phyloP scores from a whole-genome alignment of 2,329 filamentous ascomycete genomes.

The Calonectria leucothoes region DNA sequence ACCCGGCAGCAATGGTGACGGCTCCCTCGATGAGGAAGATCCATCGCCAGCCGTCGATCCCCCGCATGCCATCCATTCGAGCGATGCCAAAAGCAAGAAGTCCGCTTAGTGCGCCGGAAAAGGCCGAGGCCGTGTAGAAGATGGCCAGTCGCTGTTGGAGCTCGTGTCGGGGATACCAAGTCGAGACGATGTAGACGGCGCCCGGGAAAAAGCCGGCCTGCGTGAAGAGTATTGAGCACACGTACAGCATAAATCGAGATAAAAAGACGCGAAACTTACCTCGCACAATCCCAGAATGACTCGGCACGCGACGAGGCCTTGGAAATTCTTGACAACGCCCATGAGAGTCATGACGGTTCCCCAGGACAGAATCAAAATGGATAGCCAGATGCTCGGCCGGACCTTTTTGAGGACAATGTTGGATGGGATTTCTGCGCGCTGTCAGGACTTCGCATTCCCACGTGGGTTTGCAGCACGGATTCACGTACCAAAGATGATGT shows the following conservation, averaged over 20 bases:
- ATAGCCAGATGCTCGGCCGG: constrained; percentile 49
- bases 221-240: neutral
- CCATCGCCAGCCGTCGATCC: constrained; percentile 60
- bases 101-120: constrained; percentile 57
- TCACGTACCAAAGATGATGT: constrained; percentile 51
- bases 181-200: constrained; percentile 42
- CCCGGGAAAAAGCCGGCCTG: constrained; percentile 54
- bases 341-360: constrained; percentile 57
- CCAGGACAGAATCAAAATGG: constrained; percentile 52
- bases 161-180: constrained; percentile 46
- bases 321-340: constrained; percentile 58
- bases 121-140: constrained; percentile 50
- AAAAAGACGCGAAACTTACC: neutral
- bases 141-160: constrained; percentile 45
- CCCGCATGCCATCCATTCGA: constrained; percentile 55
- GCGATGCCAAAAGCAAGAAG: constrained; percentile 57
- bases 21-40: constrained; percentile 66
- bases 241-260: neutral
- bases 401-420: constrained; percentile 50
- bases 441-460: constrained; percentile 10
- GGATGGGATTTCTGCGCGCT: constrained; percentile 49
- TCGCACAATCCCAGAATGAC: constrained; percentile 51
- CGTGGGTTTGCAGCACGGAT: neutral
- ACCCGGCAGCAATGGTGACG: constrained; percentile 49
- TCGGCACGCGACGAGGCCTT: constrained; percentile 57